Base-by-base conservation (phyloP, 495 filamentous ascomycete genomes). In the Podospora australis region DNA sequence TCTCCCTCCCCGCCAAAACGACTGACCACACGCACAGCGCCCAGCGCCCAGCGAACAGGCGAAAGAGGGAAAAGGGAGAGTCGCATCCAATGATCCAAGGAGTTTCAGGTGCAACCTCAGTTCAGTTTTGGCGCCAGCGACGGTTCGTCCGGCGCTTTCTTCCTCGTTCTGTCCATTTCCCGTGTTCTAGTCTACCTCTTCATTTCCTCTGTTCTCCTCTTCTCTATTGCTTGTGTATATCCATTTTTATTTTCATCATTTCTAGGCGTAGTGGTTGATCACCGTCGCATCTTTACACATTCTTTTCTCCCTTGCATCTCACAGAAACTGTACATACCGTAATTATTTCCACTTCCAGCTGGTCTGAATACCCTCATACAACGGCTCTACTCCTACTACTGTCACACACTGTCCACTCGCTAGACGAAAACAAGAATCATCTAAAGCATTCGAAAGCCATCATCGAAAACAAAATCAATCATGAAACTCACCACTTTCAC, bases 401-500 rank as follows among this genome's bases (percentile, higher is more conserved):
- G n/a, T 20, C 14, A 13, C 11, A 13, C 14, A 10, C 3, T 17
- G 11, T 40, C n/a, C 20, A 14, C 13, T 40, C 13, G n/a, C 20
- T 2, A 11, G 38, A 24, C 3, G 20, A 38, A 38, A 39, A 19
- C 36, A 39, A 39, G n/a, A 39, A 11, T 17, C 14, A 17, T 17
- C 14, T 8, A 39, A 39, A 39, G 11, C 3, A 19, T 17, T 22
- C 3, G 19, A 22, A 10, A 17, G 4, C 20, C 11, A 11, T 3
- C 20, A 39, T 10, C 20, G 3, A 39, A 40, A 40, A 40, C n/a
- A 23, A 23, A 43, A 24, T 26, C 35, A 42, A 66, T 58, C 20
- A 74, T 74, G 70, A 69, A 70, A 63, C 54, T 56, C 51, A 39
- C 52, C 39, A 57, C 60, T 0, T 43, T 73, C 55, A 41, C 63